Base-by-base conservation (phyloP, 345 rosid genomes). In the Hypericum androsaemum region DNA sequence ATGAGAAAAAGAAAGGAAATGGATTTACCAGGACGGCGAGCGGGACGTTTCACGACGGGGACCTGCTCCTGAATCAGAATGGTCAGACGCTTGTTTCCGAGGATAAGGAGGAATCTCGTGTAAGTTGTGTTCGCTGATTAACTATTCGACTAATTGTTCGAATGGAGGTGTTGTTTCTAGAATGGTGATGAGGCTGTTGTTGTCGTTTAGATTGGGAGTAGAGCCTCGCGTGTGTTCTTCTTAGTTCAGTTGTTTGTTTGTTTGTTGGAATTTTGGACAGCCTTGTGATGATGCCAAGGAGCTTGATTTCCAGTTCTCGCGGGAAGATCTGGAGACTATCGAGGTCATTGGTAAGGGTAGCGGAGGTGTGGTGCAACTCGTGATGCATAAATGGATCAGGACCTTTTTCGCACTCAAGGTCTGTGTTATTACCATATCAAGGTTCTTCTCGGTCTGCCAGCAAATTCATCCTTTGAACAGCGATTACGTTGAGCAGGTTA, bases 261-360 rank as follows among this genome's bases (percentile, higher is more conserved):
- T n/a, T n/a, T n/a, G n/a, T n/a, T n/a, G 15, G 58, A 49, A n/a
- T n/a, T 56, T 17, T 68, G 28, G 57, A 46, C 78, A 90, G 87
- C 78, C 74, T 56, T 71, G 88, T 40, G 90, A 81, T 57, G 32
- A 22, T 22, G 62, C 78, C 49, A 84, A 88, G 65, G 87, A 92
- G 61, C 79, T 88, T 71, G 97, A 86, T 59, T 72, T 75, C 53
- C 95, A 89, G 49, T 77, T 83, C 64, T 76, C 86, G 10, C 64
- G 81, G 53, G 98, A 79, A 66, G 98, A 92, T 56, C 79, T 92
- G 17, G 98, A 92, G 83, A 74, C 83, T 0, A 69, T 92, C 61
- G 81, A 85, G 79, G 98, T 92, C 65, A 92, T 88, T 6, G 98
- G 97, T 14, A 92, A 92, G 75, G 98, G 98, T 43, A 80, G 95